Conservation (phyloP, 306 rosid species). For the Biancaea sappan region DNA sequence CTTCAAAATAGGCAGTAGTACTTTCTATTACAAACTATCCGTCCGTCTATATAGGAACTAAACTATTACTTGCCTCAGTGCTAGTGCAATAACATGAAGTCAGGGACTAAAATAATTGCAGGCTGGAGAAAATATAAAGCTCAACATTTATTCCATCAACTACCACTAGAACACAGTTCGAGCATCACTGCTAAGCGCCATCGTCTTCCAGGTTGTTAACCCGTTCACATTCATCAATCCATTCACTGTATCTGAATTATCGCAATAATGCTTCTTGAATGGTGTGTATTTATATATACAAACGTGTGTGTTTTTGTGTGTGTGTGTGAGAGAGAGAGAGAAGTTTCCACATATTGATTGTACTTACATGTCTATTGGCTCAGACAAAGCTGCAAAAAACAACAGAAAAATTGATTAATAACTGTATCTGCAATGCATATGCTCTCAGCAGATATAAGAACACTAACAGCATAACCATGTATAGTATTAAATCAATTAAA, state of each 20-base stretch:
- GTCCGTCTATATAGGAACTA: conserved; percentile 6
- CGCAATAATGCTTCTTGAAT: conserved; percentile 27
- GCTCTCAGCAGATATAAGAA: conserved; percentile 2
- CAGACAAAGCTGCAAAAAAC: conserved; percentile 72
- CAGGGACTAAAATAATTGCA: conserved; percentile 29
- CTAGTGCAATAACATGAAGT: no score
- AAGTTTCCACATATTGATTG: conserved; percentile 4
- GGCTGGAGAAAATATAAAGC: background rate
- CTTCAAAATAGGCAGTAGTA: conserved; percentile 29
- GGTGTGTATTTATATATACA: background rate
- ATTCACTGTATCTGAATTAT: conserved; percentile 83
- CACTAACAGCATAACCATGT: background rate
- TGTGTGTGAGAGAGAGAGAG: background rate
- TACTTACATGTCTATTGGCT: conserved; percentile 89
- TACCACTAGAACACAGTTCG: conserved; percentile 1
- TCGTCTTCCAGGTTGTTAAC: conserved; percentile 81
- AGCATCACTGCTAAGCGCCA: conserved; percentile 47
- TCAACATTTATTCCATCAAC: conserved; percentile 15
- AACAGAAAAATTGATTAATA: conserved; percentile 9
- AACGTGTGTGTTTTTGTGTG: background rate
- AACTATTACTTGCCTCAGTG: background rate
- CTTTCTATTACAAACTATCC: conserved; percentile 14
- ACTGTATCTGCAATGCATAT: conserved; percentile 12
- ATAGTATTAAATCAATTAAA: background rate
- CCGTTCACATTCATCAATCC: conserved; percentile 95